Base-by-base conservation (phyloP, 2,329 filamentous ascomycete species). In the Aureobasidium namibiae region DNA sequence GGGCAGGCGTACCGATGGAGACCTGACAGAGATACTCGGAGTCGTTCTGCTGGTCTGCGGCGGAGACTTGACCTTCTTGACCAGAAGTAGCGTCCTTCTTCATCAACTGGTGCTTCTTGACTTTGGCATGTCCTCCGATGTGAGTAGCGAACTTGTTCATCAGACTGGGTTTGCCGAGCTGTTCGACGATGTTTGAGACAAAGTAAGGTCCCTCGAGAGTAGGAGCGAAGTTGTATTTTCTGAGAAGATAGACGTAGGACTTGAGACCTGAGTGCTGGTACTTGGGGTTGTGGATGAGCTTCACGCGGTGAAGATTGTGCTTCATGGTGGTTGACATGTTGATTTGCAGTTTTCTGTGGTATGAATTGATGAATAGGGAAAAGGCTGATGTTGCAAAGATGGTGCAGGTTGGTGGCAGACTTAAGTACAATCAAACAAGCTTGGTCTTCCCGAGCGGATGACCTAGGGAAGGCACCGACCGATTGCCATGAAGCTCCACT, bases 11-110 rank as follows among this genome's bases (percentile, higher is more conserved):
- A 29, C 87, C 87, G 61, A 90, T 84, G 14, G 73, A 68, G 26
- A 89, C 81, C 31, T 81, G 77, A 49, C 81, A 85, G 23, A 89
- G 78, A 67, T 89, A 88, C 72, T 82, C 72, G 6, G 80, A 74
- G 63, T 89, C 86, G 65, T 87, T 86, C 71, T 89, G 83, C 57
- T 83, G 77, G 67, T 89, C 86, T 24, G 87, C 78, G 6, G 60
- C 11, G 58, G 61, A 58, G 11, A 69, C 64, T n/a, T 65, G 56
- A 11, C 66, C 66, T 42, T 62, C 64, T 45, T 68, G 62, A 4
- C 66, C 66, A 54, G 41, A 63, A 42, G 31, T 70, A 34, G 70
- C 66, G 48, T 72, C 67, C 50, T 66, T 66, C 69, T 74, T 75
- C 69, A 77, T 78, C 69, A 86, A 73, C n/a, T 75, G 70, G 63